Evolutionary conservation across 345 rosid species (phyloP).

Genomic region (Heritiera fomes): DNA sequence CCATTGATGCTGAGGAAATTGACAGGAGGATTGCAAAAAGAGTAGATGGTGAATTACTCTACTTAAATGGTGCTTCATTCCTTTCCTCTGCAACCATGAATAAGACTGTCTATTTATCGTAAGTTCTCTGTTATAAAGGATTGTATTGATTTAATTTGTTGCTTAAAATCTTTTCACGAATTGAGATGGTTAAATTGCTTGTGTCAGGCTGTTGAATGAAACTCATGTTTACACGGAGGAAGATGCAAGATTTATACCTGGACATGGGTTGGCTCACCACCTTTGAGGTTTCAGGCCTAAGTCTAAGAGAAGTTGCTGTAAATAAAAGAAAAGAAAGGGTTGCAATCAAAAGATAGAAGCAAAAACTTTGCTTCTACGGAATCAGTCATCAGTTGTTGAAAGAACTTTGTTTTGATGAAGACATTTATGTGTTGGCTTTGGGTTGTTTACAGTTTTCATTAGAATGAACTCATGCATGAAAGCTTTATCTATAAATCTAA

Average conservation of each 20-base stretch:
- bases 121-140: conserved; percentile 31
- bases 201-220: conserved; percentile 76
- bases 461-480: neutral
- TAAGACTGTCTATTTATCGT: conserved; percentile 73
- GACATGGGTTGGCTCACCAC: conserved; percentile 69
- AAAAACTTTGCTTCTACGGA: neutral
- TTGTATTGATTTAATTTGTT: neutral
- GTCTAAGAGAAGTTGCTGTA: neutral
- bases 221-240: conserved; percentile 94
- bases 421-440: neutral
- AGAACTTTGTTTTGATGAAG: neutral
- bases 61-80: conserved; percentile 74
- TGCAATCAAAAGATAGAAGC: neutral
- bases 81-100: conserved; percentile 82
- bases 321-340: neutral
- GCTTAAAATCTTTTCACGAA: neutral
- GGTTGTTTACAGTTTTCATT: neutral
- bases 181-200: neutral
- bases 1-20: conserved; percentile 54
- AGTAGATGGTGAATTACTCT: conserved; percentile 65
- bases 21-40: conserved; percentile 69
- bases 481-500: neutral
- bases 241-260: conserved; percentile 86
- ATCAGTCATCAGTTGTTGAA: neutral
- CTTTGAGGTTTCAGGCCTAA: neutral